Conservation (phyloP, 306 rosid species). For the Morella rubra region DNA sequence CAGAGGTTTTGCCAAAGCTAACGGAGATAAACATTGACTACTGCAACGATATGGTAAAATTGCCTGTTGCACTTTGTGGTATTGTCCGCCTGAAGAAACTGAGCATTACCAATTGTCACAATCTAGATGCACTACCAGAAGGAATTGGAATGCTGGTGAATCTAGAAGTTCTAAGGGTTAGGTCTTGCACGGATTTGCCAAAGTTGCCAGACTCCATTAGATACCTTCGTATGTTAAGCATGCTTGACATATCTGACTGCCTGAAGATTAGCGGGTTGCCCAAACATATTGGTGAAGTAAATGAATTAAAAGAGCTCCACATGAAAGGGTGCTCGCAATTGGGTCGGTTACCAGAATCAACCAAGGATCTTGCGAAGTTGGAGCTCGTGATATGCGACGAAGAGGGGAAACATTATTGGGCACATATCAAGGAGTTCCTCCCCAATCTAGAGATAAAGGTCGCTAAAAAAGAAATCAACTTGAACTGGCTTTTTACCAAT, state of each 20-base stretch:
- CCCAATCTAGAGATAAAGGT: neutral
- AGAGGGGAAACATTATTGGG: conserved; percentile 17
- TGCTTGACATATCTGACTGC: conserved; percentile 43
- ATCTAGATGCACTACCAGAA: conserved; percentile 26
- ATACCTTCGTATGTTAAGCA: conserved; percentile 13
- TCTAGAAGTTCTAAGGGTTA: conserved; percentile 35
- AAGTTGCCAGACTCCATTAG: conserved; percentile 28
- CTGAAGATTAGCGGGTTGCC: conserved; percentile 29
- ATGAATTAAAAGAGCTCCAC: conserved; percentile 23
- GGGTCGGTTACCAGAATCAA: conserved; percentile 13
- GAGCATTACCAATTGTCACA: conserved; percentile 34
- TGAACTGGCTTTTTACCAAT: conserved; percentile 27
- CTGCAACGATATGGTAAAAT: conserved; percentile 26
- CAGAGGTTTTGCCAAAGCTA: conserved; percentile 32
- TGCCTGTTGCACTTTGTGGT: conserved; percentile 26
- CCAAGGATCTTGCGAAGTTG: conserved; percentile 6
- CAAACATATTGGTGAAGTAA: conserved; percentile 26
- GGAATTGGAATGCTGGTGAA: conserved; percentile 13
- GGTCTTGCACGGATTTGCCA: conserved; percentile 27
- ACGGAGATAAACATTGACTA: conserved; percentile 38
- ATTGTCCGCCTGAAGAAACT: conserved; percentile 23
- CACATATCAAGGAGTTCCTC: conserved; percentile 2
- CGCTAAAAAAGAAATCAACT: conserved; percentile 30
- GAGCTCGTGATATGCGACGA: conserved; percentile 32
- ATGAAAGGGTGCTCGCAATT: conserved; percentile 30